Base-by-base conservation (phyloP, 352 stramenopile species). In the Globisporangium heterothallicum region DNA sequence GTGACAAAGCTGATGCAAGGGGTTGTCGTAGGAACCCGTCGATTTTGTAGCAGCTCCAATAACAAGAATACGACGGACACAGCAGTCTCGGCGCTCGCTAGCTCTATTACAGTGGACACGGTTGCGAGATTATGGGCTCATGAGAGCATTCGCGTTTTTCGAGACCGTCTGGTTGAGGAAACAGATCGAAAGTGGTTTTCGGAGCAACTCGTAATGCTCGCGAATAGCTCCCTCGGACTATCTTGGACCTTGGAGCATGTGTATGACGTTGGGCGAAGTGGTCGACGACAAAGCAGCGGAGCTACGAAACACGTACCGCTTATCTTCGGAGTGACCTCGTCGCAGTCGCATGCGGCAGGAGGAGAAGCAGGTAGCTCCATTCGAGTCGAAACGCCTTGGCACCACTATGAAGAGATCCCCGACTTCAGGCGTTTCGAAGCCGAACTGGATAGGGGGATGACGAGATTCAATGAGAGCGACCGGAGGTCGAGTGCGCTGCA, bases 141-240 rank as follows among this genome's bases (percentile, higher is more conserved):
- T 49, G 93, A 98, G 56, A 79, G 63, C 27, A 78, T 91, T 53
- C 70, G 93, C 2, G 91, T 98, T 2, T 98, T 98, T 49, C 86
- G 94, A 16, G 92, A 98, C 56, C 88, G 92, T 7, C 58, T 98
- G 3, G 82, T 92, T 32, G 88, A 88, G 14, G 69, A 67, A 3
- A 53, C 49, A 3, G 92, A 98, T 49, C 85, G 95, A 55, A 46
- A 59, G 22, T 97, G 87, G 84, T 87, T 98, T 51, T 88, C 85
- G 0, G 70, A 93, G 21, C 70, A 92, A 25, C 68, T 96, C 0
- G 61, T 95, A 3, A 46, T 70, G 30, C 60, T 96, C 9, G 61
- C 76, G 2, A 88, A 87, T 18, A 55, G 63, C 29, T 47, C 58
- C 0, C 89, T 97, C 43, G 66, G 78, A 3, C 55, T 93, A 6